phyloP scores from a whole-genome alignment of 192 early-diverging fungal genomes.

The Backusella psychrophila region DNA sequence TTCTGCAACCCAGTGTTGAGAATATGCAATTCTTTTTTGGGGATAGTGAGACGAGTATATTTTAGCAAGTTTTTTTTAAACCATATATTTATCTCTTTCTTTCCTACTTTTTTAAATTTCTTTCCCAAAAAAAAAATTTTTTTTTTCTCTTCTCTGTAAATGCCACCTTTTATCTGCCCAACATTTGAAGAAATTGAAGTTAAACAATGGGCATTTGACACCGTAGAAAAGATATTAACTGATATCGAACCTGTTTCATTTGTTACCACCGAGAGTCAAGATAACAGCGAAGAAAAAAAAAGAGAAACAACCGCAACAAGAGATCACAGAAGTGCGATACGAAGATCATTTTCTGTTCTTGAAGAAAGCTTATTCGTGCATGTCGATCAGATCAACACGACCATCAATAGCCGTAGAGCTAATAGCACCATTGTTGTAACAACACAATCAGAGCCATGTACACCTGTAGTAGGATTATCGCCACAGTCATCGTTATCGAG shows the following conservation, averaged over 20 bases:
- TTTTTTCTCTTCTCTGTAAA: neutral
- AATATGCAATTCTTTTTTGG: neutral
- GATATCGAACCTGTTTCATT: neutral
- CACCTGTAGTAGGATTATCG: neutral
- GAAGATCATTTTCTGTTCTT: conserved; percentile 4
- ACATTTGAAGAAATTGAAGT: conserved; percentile 20
- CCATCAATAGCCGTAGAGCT: neutral
- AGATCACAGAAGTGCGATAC: neutral
- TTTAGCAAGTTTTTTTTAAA: neutral
- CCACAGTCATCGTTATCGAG: neutral
- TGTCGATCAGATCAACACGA: neutral
- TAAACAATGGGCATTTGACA: conserved; percentile 17
- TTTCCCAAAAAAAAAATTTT: neutral
- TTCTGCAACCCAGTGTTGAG: neutral
- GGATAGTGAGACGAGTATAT: neutral
- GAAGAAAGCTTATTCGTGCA: neutral
- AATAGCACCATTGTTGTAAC: neutral
- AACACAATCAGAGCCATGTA: conserved; percentile 1
- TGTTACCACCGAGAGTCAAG: neutral
- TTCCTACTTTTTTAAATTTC: neutral
- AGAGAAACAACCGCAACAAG: neutral
- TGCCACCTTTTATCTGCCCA: conserved; percentile 11
- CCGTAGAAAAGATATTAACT: conserved; percentile 1
- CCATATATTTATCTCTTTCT: neutral
- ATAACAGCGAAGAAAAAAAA: neutral